These are phyloP conservation scores for Daldinia sp. DNA, from an alignment of 2,329 filamentous ascomycete species.

Conservation along the genomic window DNA sequence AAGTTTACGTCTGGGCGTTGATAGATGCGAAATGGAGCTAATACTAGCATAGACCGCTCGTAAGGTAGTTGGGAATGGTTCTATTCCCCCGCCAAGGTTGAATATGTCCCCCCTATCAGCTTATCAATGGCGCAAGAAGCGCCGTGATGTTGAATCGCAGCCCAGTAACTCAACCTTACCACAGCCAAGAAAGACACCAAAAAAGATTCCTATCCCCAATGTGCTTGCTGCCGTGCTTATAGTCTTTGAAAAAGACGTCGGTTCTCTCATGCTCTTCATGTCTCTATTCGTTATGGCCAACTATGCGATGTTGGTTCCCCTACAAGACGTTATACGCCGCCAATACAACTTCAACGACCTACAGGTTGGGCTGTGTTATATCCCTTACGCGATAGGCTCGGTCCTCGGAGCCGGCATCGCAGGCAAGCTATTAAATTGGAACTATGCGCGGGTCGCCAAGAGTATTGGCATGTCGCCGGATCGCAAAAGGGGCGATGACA, in stretches of 20 bases:
- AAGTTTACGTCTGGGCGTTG: background rate
- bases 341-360: slow-evolving; percentile 10
- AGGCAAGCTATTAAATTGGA: slow-evolving; percentile 10
- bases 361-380: slow-evolving; percentile 12
- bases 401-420: background rate
- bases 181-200: slow-evolving; percentile 6
- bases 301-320: slow-evolving; percentile 7
- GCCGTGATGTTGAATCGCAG: background rate
- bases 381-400: slow-evolving; percentile 7
- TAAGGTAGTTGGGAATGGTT: slow-evolving; percentile 16
- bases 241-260: slow-evolving; percentile 14
- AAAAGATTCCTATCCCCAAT: slow-evolving; percentile 5
- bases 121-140: slow-evolving; percentile 6
- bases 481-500: slow-evolving; percentile 10
- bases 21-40: background rate
- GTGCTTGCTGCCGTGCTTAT: slow-evolving; percentile 11
- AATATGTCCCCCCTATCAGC: background rate
- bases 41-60: background rate
- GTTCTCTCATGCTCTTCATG: slow-evolving; percentile 2
- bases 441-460: background rate
- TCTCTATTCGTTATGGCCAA: slow-evolving; percentile 9
- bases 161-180: background rate
- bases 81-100: slow-evolving; percentile 8
- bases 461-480: slow-evolving; percentile 2
- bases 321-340: slow-evolving; percentile 5